Evolutionary conservation across 345 rosid genomes (phyloP), one percentile per base, ranked within the genome.

Genomic region (Pistacia atlantica): DNA sequence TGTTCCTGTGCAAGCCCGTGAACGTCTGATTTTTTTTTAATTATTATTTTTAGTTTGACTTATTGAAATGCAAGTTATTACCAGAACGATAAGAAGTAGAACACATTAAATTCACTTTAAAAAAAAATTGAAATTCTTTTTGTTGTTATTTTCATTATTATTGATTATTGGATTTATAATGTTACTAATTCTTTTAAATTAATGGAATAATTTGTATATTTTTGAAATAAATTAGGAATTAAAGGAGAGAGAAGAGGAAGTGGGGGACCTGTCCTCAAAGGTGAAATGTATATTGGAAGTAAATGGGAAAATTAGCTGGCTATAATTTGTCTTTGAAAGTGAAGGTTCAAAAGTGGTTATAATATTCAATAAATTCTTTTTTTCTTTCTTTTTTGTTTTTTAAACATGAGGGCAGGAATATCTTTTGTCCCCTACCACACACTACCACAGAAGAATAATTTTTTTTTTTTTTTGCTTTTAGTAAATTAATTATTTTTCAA

Each of bases 1-100:
- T 90, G 93, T 95, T 95, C 82, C 93, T 95, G 12, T 89, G 97
- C 89, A 87, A 93, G 58, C 95, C 97, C 13, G 87, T 95, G 17
- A 91, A 95, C 81, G 97, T 90, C 61, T 88, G 86, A 90, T n/a
- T 45, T 45, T 56, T 57, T 16, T 33, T 22, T 55, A n/a, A 22
- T 25, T 25, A 25, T 25, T 25, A 25, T 20, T n/a, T 35, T 9
- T 9, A 28, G 17, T 48, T 49, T 20, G 56, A 59, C 17, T 46
- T 42, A 8, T 71, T 46, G 2, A 28, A 4, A 4, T 31, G 57
- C 28, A 78, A 46, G 33, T 31, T 31, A 31, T 31, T 31, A 72
- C 25, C 12, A n/a, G 42, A 31, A 63, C n/a, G 45, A 31, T 11
- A 37, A 73, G 56, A 67, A 67, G 9, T 17, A 52, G 62, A 9